These are phyloP conservation scores for Candida cerambycidarum DNA, from an alignment of 805 yeast species.

Conservation along the genomic window DNA sequence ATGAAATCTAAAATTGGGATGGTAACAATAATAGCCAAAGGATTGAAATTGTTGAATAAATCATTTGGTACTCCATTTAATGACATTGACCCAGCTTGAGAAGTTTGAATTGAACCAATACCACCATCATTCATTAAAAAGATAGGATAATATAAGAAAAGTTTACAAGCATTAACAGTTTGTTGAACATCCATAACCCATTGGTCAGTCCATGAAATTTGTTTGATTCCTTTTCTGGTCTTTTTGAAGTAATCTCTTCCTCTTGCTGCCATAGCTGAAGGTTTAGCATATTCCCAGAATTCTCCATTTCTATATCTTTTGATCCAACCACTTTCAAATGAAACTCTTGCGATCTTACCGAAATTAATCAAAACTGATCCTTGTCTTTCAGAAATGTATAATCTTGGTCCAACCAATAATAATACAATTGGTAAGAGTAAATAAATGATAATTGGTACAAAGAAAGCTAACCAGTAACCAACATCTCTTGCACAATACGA, in stretches of 20 bases:
- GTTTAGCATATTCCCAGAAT: slow-evolving; percentile 53
- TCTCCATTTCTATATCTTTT: slow-evolving; percentile 37
- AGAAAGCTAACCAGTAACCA: slow-evolving; percentile 56
- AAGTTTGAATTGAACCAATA: slow-evolving; percentile 47
- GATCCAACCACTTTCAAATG: slow-evolving; percentile 44
- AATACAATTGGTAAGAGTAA: slow-evolving; percentile 32
- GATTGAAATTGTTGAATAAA: slow-evolving; percentile 54
- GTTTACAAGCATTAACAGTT: slow-evolving; percentile 45
- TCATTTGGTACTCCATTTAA: slow-evolving; percentile 56
- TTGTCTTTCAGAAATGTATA: slow-evolving; percentile 33
- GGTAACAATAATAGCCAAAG: slow-evolving; percentile 51
- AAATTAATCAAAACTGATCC: slow-evolving; percentile 50
- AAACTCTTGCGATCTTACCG: slow-evolving; percentile 39
- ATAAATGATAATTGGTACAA: slow-evolving; percentile 42
- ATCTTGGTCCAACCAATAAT: slow-evolving; percentile 25
- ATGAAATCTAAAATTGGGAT: slow-evolving; percentile 50
- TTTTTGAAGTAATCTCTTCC: slow-evolving; percentile 37
- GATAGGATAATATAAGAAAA: slow-evolving; percentile 43
- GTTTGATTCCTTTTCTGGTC: slow-evolving; percentile 28
- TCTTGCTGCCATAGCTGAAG: slow-evolving; percentile 42
- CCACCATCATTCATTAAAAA: slow-evolving; percentile 47
- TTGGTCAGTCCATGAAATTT: slow-evolving; percentile 44
- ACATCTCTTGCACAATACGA: slow-evolving; percentile 50
- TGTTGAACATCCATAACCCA: slow-evolving; percentile 47
- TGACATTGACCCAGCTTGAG: slow-evolving; percentile 56